These are phyloP conservation scores for Scheffersomyces parashehatae DNA, from an alignment of 1,139 yeast genomes.

Conservation along the genomic window DNA sequence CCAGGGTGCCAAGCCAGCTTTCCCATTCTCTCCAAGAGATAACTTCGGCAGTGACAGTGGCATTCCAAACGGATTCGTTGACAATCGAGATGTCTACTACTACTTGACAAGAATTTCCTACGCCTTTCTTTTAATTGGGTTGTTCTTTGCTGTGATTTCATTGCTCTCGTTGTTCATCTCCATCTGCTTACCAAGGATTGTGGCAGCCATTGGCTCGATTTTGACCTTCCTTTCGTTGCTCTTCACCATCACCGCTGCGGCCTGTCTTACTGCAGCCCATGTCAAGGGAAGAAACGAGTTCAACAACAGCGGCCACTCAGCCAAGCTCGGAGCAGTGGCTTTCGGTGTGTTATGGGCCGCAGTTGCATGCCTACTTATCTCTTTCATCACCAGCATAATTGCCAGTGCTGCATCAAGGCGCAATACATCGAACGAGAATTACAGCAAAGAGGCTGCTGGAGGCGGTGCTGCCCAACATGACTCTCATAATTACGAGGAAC, in stretches of 20 bases:
- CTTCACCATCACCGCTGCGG: conserved; percentile 59
- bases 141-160: conserved; percentile 56
- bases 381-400: conserved; percentile 7
- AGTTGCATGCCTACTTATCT: conserved; percentile 45
- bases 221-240: conserved; percentile 44
- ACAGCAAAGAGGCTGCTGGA: no score
- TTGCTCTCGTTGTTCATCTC: conserved; percentile 16
- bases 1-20: conserved; percentile 52
- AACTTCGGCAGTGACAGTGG: conserved; percentile 48
- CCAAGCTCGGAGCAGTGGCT: conserved; percentile 58
- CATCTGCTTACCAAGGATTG: conserved; percentile 13
- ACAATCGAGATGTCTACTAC: conserved; percentile 51
- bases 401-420: conserved; percentile 1
- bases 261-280: conserved; percentile 63
- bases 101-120: conserved; percentile 67
- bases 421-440: no score
- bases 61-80: conserved; percentile 50
- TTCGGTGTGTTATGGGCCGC: conserved; percentile 69
- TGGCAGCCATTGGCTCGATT: conserved; percentile 20
- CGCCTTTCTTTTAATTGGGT: conserved; percentile 64
- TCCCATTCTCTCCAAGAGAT: conserved; percentile 64
- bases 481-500: no score
- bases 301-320: conserved; percentile 42
- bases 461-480: no score
- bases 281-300: conserved; percentile 63